Conservation (phyloP, 2,329 filamentous ascomycete genomes). For the Phialocephala sp. region DNA sequence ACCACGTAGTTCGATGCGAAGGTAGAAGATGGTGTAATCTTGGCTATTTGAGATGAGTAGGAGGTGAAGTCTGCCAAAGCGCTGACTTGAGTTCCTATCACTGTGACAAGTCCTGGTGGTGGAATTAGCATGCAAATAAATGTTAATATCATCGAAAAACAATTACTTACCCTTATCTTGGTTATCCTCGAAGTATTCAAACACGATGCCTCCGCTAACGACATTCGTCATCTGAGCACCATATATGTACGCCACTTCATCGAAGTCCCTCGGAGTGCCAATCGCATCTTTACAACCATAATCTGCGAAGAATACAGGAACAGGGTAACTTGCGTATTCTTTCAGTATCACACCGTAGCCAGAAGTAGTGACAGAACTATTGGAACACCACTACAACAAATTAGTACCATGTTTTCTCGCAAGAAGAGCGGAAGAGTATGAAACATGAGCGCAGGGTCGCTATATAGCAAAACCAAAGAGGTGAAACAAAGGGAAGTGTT, state of each 20-base stretch:
- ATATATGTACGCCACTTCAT: conserved; percentile 81
- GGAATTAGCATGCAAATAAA: neutral
- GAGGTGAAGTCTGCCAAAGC: conserved; percentile 65
- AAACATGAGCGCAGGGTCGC: too few relatives aligned
- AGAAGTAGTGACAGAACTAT: conserved; percentile 56
- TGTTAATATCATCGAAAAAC: neutral
- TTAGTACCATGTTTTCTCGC: too few relatives aligned
- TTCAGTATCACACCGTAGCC: conserved; percentile 69
- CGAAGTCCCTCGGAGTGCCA: conserved; percentile 77
- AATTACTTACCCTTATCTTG: conserved; percentile 67
- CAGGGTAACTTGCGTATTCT: conserved; percentile 67
- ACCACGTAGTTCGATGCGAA: conserved; percentile 69
- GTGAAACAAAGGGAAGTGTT: too few relatives aligned
- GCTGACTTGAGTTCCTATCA: conserved; percentile 61
- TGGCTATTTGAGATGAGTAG: conserved; percentile 56
- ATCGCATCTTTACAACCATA: conserved; percentile 84
- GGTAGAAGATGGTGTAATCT: conserved; percentile 60
- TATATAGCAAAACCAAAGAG: too few relatives aligned
- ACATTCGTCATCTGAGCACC: conserved; percentile 78
- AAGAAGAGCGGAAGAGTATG: too few relatives aligned
- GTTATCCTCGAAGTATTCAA: conserved; percentile 84
- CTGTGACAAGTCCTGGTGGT: conserved; percentile 22
- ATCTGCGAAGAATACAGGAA: conserved; percentile 75
- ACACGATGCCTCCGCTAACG: conserved; percentile 93
- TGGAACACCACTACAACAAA: conserved; percentile 68